Conservation (phyloP, 2,329 filamentous ascomycete genomes). For the Pseudodiploospora longispora region DNA sequence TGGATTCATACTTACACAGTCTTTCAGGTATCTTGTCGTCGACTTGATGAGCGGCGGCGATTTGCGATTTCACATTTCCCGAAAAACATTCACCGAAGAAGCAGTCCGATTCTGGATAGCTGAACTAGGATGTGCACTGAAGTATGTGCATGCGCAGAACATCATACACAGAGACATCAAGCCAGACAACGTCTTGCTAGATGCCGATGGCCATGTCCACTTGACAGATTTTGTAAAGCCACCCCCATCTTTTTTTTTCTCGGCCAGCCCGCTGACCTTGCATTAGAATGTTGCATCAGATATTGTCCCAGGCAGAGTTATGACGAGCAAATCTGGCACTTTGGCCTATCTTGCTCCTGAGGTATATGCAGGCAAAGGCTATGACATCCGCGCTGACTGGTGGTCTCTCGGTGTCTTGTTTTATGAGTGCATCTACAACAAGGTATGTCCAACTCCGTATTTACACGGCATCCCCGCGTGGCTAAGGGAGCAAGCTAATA, state of each 20-base stretch:
- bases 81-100: constrained; percentile 97
- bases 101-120: constrained; percentile 96
- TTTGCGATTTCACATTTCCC: constrained; percentile 91
- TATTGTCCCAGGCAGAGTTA: constrained; percentile 68
- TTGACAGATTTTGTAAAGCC: constrained; percentile 71
- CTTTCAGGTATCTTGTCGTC: constrained; percentile 80
- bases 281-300: constrained; percentile 90
- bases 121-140: constrained; percentile 82
- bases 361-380: constrained; percentile 85
- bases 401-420: constrained; percentile 98
- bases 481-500: neutral
- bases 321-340: constrained; percentile 95
- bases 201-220: constrained; percentile 89
- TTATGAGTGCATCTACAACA: constrained; percentile 99
- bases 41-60: constrained; percentile 98
- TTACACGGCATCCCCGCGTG: neutral
- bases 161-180: constrained; percentile 91
- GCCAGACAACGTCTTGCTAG: constrained; percentile 82
- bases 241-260: too few relatives aligned
- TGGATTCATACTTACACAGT: constrained; percentile 13
- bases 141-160: constrained; percentile 76
- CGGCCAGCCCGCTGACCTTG: constrained; percentile 13
- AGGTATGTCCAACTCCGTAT: constrained; percentile 47
- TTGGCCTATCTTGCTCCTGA: constrained; percentile 93
- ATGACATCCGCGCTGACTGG: constrained; percentile 89